Percentiles rank a stretch among this genome's conserved stretches.
phyloP scores from a whole-genome alignment of 176 grass and related monocot genomes.

The Rhynchospora pubera region DNA sequence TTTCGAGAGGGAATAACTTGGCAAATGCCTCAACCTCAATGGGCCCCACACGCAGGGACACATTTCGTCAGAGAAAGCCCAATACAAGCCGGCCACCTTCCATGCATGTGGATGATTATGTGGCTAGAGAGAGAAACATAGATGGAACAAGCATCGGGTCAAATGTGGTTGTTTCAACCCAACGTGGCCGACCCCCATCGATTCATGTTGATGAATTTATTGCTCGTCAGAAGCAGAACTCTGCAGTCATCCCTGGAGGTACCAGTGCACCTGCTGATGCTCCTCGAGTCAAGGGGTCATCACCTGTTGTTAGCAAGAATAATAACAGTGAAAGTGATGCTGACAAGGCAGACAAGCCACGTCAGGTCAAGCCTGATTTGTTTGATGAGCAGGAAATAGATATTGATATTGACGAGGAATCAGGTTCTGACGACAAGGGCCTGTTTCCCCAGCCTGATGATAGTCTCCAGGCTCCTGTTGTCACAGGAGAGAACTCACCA shows the following conservation, averaged over 20 bases:
- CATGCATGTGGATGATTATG: conserved; percentile 99
- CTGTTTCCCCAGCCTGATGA: conserved; percentile 91
- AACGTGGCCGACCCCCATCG: conserved; percentile 84
- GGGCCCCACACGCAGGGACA: conserved; percentile 80
- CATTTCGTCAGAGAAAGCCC: conserved; percentile 88
- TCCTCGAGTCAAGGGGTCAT: conserved; percentile 39
- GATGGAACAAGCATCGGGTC: conserved; percentile 84
- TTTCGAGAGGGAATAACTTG: conserved; percentile 50
- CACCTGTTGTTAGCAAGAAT: conserved; percentile 43
- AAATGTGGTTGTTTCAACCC: conserved; percentile 65
- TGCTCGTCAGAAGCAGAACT: conserved; percentile 83
- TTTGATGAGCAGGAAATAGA: conserved; percentile 90
- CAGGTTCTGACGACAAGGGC: conserved; percentile 80
- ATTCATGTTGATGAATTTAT: conserved; percentile 99
- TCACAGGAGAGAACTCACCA: conserved; percentile 84
- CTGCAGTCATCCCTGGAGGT: conserved; percentile 8
- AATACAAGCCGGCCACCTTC: conserved; percentile 98
- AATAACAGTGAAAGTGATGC: conserved; percentile 25
- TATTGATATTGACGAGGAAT: conserved; percentile 89
- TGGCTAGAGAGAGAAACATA: conserved; percentile 95
- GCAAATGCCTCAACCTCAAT: conserved; percentile 38
- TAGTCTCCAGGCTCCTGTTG: conserved; percentile 54
- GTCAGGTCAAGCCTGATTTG: conserved; percentile 55
- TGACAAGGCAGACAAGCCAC: conserved; percentile 43
- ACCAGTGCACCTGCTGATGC: conserved; percentile 38